Base-by-base conservation (phyloP, 2,329 filamentous ascomycete species). In the Cordyceps sp. region DNA sequence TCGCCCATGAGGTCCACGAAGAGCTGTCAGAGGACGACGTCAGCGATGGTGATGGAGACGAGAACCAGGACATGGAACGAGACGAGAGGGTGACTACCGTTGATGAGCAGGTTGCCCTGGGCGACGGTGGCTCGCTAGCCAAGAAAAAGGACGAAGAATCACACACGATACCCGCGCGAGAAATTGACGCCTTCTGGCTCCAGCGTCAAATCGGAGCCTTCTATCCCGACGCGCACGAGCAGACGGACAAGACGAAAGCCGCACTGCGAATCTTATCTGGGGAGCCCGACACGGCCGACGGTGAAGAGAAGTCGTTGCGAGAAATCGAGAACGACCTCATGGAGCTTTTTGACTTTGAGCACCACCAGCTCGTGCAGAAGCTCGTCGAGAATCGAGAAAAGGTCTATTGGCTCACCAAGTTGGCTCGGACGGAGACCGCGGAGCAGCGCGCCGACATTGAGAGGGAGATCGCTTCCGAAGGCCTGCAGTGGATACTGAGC, bases 301-400 rank as follows among this genome's bases (percentile, higher is more conserved):
- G 79, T 13, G 78, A 88, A 37, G 84, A 92, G 46, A 86, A 82
- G 53, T 69, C 81, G 12, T 63, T 96, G 20, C 77, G 88, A 45
- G 88, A 98, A 47, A 86, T 96, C 34, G 90, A 98, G 49, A 98
- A 98, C 53, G 90, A 98, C 39, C 65, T 98, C 36, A 96, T 96
- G 81, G 90, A 94, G 46, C 69, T 98, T 0, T 96, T 98, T 45
- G 90, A 98, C 46, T 98, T 93, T 47, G 88, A 96, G 46, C 81
- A 94, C 47, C 84, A 92, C 38, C 85, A 94, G 40, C 67, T 94
- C 33, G 90, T 96, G 18, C 78, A 83, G 40, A 88, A 84, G 53
- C 68, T 98, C 13, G 85, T 96, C 35, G 73, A 78, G 43, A 98
- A 98, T 54, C 73, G 84, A 35, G 83, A 94, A 46, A 92, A 90